A percentile compares a stretch with the other conserved stretches of the same genome.
Evolutionary conservation across 2,329 filamentous ascomycete genomes (phyloP).

Genomic region (Calonectria henricotiae): DNA sequence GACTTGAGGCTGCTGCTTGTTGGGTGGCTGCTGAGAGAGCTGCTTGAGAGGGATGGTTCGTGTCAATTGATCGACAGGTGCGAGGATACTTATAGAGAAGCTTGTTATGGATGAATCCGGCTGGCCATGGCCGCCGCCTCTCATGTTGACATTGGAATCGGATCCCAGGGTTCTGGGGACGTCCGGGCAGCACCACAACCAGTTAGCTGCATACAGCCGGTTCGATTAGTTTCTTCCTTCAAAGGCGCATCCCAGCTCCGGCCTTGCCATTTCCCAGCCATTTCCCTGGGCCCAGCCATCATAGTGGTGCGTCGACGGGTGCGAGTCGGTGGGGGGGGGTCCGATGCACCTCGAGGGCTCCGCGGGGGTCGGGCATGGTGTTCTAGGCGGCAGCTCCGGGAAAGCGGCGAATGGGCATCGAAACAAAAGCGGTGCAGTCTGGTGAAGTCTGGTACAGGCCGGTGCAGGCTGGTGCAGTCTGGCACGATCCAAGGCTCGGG

Average conservation of each 20-base stretch:
- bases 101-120: background rate
- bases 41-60: conserved; percentile 40
- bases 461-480: too few species aligned
- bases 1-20: conserved; percentile 15
- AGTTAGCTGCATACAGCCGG: background rate
- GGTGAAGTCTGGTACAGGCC: too few species aligned
- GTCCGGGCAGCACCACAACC: background rate
- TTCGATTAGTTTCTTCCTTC: conserved; percentile 2
- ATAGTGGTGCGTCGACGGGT: background rate
- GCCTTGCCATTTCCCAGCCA: background rate
- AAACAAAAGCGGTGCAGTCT: background rate
- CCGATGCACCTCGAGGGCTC: conserved; percentile 14
- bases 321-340: conserved; percentile 1
- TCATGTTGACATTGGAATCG: conserved; percentile 27
- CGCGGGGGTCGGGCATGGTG: conserved; percentile 5
- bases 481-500: background rate
- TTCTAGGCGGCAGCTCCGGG: conserved; percentile 22
- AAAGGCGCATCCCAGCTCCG: background rate
- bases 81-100: conserved; percentile 46
- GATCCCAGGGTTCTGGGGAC: conserved; percentile 13
- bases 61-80: conserved; percentile 31
- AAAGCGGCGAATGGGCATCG: conserved; percentile 34
- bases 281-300: conserved; percentile 25
- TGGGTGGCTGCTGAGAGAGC: conserved; percentile 36
- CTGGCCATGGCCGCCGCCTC: background rate